Evolutionary conservation across 1,139 yeast species (phyloP).

Genomic region (Taiozyma onychis): DNA sequence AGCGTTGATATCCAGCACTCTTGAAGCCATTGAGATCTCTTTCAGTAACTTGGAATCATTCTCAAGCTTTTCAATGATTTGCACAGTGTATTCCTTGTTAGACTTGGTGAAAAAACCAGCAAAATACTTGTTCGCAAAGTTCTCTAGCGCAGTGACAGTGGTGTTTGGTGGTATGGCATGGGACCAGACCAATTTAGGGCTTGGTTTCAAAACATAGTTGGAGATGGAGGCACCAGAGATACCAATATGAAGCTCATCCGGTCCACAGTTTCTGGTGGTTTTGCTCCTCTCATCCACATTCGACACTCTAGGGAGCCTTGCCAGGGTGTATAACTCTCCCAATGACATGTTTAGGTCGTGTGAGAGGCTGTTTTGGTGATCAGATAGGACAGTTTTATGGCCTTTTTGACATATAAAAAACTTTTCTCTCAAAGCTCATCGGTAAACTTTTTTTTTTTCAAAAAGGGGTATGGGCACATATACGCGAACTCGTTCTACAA

Average conservation of each 20-base stretch:
- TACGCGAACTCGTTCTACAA: neutral
- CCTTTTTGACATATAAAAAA: neutral
- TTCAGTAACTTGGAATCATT: slow-evolving; percentile 19
- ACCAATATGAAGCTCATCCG: slow-evolving; percentile 44
- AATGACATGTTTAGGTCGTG: slow-evolving; percentile 14
- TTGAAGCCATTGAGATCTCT: slow-evolving; percentile 12
- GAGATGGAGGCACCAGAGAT: slow-evolving; percentile 74
- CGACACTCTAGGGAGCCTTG: slow-evolving; percentile 23
- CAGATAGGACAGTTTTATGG: neutral
- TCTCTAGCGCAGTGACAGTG: slow-evolving; percentile 28
- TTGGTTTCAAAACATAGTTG: slow-evolving; percentile 67
- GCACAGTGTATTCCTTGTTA: slow-evolving; percentile 12
- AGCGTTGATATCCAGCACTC: slow-evolving; percentile 9
- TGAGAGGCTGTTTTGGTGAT: neutral
- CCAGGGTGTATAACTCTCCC: slow-evolving; percentile 17
- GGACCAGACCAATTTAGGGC: slow-evolving; percentile 75
- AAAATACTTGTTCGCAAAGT: slow-evolving; percentile 4
- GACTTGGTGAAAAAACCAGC: slow-evolving; percentile 36
- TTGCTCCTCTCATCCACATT: slow-evolving; percentile 11
- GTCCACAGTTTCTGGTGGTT: slow-evolving; percentile 9
- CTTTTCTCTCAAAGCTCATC: neutral
- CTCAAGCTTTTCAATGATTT: slow-evolving; percentile 13
- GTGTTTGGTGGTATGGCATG: slow-evolving; percentile 63
- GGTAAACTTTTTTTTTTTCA: slow-evolving; percentile 23
- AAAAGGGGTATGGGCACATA: neutral